Percentiles rank a stretch among this genome's conserved stretches.
These are phyloP conservation scores for Aspergillus quadrilineatus DNA, from an alignment of 2,329 filamentous ascomycete genomes.

Conservation along the genomic window DNA sequence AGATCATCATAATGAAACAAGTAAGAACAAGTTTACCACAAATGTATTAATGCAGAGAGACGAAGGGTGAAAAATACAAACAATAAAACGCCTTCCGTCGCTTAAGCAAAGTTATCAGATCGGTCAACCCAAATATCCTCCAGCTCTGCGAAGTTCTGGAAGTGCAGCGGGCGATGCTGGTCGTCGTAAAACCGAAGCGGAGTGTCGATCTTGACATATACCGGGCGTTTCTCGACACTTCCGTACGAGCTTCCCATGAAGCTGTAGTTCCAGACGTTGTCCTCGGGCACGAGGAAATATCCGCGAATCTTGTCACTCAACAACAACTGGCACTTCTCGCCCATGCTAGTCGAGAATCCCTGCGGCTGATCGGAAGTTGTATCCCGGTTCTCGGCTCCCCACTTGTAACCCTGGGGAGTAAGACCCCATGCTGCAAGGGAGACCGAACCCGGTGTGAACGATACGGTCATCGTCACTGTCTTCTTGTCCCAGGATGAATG, in stretches of 20 bases:
- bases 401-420: slow-evolving; percentile 89
- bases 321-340: slow-evolving; percentile 90
- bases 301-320: slow-evolving; percentile 91
- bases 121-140: slow-evolving; percentile 96
- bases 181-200: slow-evolving; percentile 88
- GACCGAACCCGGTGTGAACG: slow-evolving; percentile 94
- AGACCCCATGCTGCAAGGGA: slow-evolving; percentile 92
- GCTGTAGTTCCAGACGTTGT: slow-evolving; percentile 92
- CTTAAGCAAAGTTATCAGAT: slow-evolving; percentile 85
- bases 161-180: slow-evolving; percentile 88
- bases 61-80: slow-evolving; percentile 9
- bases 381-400: slow-evolving; percentile 96
- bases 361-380: slow-evolving; percentile 87
- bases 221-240: slow-evolving; percentile 82
- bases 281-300: slow-evolving; percentile 93
- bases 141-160: slow-evolving; percentile 94
- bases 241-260: slow-evolving; percentile 93
- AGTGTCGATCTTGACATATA: slow-evolving; percentile 92
- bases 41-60: slow-evolving; percentile 7
- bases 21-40: slow-evolving; percentile 4
- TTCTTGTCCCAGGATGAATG: slow-evolving; percentile 83
- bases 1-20: slow-evolving; percentile 14
- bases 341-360: slow-evolving; percentile 88
- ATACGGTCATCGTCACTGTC: slow-evolving; percentile 91
- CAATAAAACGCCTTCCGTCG: slow-evolving; percentile 23